These are phyloP conservation scores for Cardamine resedifolia DNA, from an alignment of 345 rosid genomes.

Conservation along the genomic window DNA sequence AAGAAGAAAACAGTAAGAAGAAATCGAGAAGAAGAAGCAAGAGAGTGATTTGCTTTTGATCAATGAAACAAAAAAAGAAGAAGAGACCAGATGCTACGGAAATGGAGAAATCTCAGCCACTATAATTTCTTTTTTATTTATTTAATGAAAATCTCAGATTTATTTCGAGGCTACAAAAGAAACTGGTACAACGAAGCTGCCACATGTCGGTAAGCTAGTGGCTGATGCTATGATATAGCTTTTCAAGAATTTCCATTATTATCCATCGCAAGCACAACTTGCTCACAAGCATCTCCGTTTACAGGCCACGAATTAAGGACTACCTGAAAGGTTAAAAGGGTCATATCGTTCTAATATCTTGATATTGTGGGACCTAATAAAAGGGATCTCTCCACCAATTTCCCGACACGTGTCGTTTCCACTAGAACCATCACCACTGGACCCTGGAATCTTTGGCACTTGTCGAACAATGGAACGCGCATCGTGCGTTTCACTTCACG, in stretches of 20 bases:
- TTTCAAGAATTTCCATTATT: not conserved
- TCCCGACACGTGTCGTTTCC: constrained; percentile 6
- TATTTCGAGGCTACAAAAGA: constrained; percentile 29
- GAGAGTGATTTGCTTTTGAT: constrained; percentile 7
- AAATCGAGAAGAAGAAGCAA: constrained; percentile 6
- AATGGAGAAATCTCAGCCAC: constrained; percentile 42
- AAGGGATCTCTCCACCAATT: constrained; percentile 13
- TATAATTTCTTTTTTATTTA: not conserved
- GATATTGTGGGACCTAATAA: constrained; percentile 30
- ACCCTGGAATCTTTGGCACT: constrained; percentile 13
- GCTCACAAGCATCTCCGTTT: constrained; percentile 16
- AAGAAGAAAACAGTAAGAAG: constrained; percentile 6
- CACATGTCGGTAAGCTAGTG: constrained; percentile 15
- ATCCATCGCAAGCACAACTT: not conserved
- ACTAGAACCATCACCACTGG: constrained; percentile 24
- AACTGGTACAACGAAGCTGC: not conserved
- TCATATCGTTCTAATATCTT: constrained; percentile 12
- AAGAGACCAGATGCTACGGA: constrained; percentile 22
- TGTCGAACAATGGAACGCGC: not conserved
- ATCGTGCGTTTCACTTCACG: not conserved
- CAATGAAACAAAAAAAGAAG: constrained; percentile 1
- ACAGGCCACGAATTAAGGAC: constrained; percentile 28
- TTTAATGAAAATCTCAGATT: not conserved
- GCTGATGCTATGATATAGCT: not conserved
- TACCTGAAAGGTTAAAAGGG: constrained; percentile 28